phyloP scores from a whole-genome alignment of 768 basidiomycete genomes.

The Lentinus brumalis region DNA sequence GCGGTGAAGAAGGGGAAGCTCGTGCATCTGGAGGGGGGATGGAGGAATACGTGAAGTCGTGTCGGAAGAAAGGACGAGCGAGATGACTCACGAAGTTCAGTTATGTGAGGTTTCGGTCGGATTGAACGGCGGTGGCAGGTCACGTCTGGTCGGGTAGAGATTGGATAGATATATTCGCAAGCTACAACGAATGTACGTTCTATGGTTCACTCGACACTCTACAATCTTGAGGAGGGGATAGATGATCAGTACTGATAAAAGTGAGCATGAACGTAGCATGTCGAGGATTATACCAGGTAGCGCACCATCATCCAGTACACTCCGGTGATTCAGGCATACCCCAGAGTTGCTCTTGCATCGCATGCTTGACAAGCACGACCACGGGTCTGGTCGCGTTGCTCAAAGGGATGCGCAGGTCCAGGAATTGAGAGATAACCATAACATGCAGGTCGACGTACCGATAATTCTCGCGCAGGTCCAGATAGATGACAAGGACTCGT shows the following conservation, averaged over 20 bases:
- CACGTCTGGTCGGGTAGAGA: too few relatives aligned
- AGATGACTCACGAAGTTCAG: not conserved
- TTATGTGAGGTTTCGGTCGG: too few relatives aligned
- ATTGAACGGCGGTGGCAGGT: too few relatives aligned
- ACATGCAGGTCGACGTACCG: too few relatives aligned
- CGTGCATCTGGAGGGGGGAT: conserved; percentile 35
- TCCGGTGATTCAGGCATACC: conserved; percentile 21
- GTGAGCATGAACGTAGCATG: not conserved
- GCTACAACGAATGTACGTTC: too few relatives aligned
- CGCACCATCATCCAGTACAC: conserved; percentile 18
- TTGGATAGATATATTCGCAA: too few relatives aligned
- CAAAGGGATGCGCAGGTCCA: conserved; percentile 13
- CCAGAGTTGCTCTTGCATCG: conserved; percentile 16
- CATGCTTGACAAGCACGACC: conserved; percentile 21
- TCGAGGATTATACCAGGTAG: conserved; percentile 18
- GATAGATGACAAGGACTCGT: too few relatives aligned
- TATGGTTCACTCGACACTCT: too few relatives aligned
- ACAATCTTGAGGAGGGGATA: too few relatives aligned
- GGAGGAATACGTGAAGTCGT: conserved; percentile 12
- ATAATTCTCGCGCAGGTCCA: too few relatives aligned
- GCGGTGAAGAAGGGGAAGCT: conserved; percentile 89
- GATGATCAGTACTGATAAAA: too few relatives aligned
- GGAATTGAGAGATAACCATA: too few relatives aligned
- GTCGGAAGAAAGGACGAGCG: conserved; percentile 12
- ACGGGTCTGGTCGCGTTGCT: conserved; percentile 15